Conservation (phyloP, 176 grass and related monocot species). For the Oryza punctata region DNA sequence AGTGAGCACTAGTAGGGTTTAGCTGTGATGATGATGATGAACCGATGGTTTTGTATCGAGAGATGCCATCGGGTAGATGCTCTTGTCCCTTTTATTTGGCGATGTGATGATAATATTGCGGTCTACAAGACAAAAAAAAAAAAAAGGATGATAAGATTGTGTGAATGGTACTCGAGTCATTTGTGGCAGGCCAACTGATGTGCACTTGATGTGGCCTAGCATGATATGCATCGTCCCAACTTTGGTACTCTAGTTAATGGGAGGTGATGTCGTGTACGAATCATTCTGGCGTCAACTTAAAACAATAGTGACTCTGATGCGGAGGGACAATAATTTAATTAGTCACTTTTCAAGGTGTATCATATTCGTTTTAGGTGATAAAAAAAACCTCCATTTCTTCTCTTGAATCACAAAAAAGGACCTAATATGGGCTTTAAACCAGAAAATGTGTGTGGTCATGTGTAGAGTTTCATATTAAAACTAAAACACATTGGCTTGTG, state of each 20-base stretch:
- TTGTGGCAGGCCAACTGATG: constrained; percentile 15
- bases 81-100: background rate
- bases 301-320: constrained; percentile 14
- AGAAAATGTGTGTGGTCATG: background rate
- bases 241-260: background rate
- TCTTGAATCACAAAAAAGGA: background rate
- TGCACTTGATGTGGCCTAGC: background rate
- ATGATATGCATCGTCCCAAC: constrained; percentile 1
- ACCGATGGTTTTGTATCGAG: constrained; percentile 14
- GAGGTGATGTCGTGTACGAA: constrained; percentile 22
- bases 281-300: constrained; percentile 25
- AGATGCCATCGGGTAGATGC: background rate
- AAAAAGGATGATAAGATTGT: background rate
- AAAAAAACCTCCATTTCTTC: background rate
- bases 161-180: background rate
- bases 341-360: constrained; percentile 1
- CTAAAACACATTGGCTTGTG: too few species aligned
- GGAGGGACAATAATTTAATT: background rate
- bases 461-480: too few species aligned
- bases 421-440: background rate
- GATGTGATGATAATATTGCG: background rate
- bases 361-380: background rate
- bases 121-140: background rate
- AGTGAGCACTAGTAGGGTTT: constrained; percentile 33
- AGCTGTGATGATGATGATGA: background rate